Evolutionary conservation across 768 basidiomycete species (phyloP).

Genomic region (Solioccasus polychromus): DNA sequence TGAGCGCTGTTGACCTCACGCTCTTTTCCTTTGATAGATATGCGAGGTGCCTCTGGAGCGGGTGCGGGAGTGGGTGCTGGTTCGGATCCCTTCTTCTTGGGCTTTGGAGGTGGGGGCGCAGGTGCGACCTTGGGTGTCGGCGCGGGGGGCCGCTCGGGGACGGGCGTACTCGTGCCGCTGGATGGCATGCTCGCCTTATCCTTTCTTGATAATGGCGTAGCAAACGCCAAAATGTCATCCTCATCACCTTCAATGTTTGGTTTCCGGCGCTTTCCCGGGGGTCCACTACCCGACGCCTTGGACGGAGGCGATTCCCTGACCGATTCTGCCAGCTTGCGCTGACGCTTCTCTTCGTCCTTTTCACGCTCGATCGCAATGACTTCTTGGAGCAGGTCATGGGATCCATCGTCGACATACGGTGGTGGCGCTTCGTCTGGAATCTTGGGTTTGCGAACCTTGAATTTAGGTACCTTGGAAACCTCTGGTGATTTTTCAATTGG

Average conservation of each 20-base stretch:
- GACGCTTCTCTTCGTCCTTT: slow-evolving; percentile 53
- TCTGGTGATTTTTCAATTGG: slow-evolving; percentile 26
- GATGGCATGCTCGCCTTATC: slow-evolving; percentile 30
- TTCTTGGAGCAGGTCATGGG: slow-evolving; percentile 76
- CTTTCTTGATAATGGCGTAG: slow-evolving; percentile 58
- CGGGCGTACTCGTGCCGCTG: slow-evolving; percentile 43
- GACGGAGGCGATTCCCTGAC: slow-evolving; percentile 36
- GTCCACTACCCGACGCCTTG: slow-evolving; percentile 37
- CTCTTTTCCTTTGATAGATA: slow-evolving; percentile 73
- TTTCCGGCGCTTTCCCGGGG: slow-evolving; percentile 60
- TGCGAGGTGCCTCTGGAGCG: slow-evolving; percentile 29
- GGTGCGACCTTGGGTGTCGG: slow-evolving; percentile 25
- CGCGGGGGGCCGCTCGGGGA: slow-evolving; percentile 31
- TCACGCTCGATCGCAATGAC: slow-evolving; percentile 77
- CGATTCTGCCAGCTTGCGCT: slow-evolving; percentile 40
- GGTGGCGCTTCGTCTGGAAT: slow-evolving; percentile 50
- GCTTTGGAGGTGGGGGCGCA: slow-evolving; percentile 31
- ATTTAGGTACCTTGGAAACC: slow-evolving; percentile 37
- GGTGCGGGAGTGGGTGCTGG: slow-evolving; percentile 19
- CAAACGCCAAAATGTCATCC: slow-evolving; percentile 59
- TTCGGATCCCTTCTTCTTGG: slow-evolving; percentile 43
- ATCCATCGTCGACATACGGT: slow-evolving; percentile 76
- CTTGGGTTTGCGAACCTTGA: slow-evolving; percentile 43
- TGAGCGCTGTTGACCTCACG: slow-evolving; percentile 45
- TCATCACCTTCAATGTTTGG: slow-evolving; percentile 44